A percentile compares a stretch with the other conserved stretches of the same genome.
Conservation (phyloP, 495 filamentous ascomycete genomes). For the Friedmanniomyces endolithicus region DNA sequence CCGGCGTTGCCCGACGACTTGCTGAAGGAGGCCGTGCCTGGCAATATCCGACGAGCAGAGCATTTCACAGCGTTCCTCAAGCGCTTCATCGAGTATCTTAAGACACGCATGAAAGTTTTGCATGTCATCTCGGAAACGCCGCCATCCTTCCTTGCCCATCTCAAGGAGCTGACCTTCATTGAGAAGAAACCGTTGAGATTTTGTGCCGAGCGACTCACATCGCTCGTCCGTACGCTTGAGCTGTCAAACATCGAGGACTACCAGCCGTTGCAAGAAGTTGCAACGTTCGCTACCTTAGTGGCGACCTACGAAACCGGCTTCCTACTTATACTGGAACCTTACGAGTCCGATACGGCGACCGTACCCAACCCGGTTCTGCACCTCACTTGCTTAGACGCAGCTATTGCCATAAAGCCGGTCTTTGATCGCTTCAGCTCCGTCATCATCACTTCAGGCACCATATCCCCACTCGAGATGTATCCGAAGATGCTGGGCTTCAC, state of each 20-base stretch:
- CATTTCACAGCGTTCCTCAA: conserved; percentile 94
- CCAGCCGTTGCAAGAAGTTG: conserved; percentile 91
- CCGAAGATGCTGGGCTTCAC: conserved; percentile 94
- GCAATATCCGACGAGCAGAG: conserved; percentile 91
- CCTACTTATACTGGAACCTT: conserved; percentile 88
- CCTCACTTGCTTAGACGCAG: conserved; percentile 92
- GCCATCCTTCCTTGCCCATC: conserved; percentile 80
- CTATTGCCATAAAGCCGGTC: conserved; percentile 95
- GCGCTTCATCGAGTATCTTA: conserved; percentile 89
- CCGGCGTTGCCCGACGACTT: conserved; percentile 73
- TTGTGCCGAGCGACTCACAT: conserved; percentile 89
- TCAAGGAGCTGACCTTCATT: conserved; percentile 93
- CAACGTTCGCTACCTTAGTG: conserved; percentile 94
- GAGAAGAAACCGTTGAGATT: conserved; percentile 93
- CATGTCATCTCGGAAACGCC: conserved; percentile 96
- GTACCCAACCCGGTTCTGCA: conserved; percentile 93
- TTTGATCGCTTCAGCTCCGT: conserved; percentile 96
- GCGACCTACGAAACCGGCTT: conserved; percentile 98
- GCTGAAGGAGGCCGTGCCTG: conserved; percentile 85
- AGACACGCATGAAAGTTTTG: conserved; percentile 94
- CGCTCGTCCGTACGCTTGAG: conserved; percentile 87
- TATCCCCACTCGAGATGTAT: conserved; percentile 97
- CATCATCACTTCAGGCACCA: conserved; percentile 95
- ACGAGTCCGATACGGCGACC: conserved; percentile 87
- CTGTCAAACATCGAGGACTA: conserved; percentile 97